phyloP scores from a whole-genome alignment of 1,139 yeast genomes.

The Pichia sp. region DNA sequence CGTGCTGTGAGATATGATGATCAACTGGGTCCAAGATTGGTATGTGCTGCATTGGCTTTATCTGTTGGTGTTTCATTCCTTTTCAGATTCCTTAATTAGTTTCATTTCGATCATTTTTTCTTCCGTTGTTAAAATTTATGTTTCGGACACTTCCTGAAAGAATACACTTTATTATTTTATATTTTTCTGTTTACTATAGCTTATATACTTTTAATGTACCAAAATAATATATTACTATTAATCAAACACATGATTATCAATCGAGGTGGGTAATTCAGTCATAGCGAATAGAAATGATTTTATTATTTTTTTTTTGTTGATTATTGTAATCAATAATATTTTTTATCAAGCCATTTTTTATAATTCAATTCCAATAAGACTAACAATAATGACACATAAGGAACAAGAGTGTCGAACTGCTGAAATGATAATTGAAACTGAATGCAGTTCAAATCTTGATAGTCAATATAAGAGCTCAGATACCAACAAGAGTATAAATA shows the following conservation, averaged over 20 bases:
- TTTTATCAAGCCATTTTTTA: too few relatives aligned
- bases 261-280: too few relatives aligned
- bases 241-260: not conserved
- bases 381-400: not conserved
- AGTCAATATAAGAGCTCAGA: not conserved
- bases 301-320: not conserved
- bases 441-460: not conserved
- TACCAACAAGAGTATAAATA: not conserved
- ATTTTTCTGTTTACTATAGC: not conserved
- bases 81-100: constrained; percentile 35
- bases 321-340: too few relatives aligned
- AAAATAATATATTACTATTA: not conserved
- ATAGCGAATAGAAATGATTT: not conserved
- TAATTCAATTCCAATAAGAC: too few relatives aligned
- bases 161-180: not conserved
- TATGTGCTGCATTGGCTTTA: constrained; percentile 66
- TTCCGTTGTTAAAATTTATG: not conserved
- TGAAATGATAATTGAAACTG: not conserved
- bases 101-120: too few relatives aligned
- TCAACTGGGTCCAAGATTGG: constrained; percentile 75
- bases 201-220: not conserved
- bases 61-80: constrained; percentile 70
- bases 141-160: too few relatives aligned
- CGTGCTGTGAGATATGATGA: constrained; percentile 83
- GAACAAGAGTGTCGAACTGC: not conserved